A percentile compares a stretch with the other conserved stretches of the same genome.
Evolutionary conservation across 208 protist genomes (phyloP).

Genomic region (Balamuthia mandrillaris): DNA sequence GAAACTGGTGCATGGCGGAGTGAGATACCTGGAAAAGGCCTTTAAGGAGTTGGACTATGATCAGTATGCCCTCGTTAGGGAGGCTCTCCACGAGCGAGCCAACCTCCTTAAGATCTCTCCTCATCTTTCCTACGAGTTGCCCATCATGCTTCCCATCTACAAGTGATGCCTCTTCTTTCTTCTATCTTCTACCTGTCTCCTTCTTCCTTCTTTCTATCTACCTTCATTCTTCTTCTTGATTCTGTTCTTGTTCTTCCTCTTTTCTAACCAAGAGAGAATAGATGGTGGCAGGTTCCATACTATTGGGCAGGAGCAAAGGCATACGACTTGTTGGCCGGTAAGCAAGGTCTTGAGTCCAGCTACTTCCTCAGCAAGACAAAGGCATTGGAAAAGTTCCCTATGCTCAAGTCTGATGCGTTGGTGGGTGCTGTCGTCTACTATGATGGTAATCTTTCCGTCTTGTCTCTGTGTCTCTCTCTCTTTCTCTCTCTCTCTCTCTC

Average conservation of each 20-base stretch:
- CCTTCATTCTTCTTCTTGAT: not conserved
- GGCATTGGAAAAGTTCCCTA: not conserved
- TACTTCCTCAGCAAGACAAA: not conserved
- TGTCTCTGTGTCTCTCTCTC: too few relatives aligned
- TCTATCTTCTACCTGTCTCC: not conserved
- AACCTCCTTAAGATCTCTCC: constrained; percentile 89
- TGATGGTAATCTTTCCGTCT: too few relatives aligned
- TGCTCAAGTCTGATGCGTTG: constrained; percentile 67
- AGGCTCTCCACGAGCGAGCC: constrained; percentile 85
- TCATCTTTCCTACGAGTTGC: constrained; percentile 83
- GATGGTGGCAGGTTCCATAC: not conserved
- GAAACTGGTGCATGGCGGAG: constrained; percentile 93
- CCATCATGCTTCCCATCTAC: constrained; percentile 65
- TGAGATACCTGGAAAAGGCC: constrained; percentile 42
- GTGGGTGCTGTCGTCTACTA: constrained; percentile 88
- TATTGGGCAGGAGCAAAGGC: not conserved
- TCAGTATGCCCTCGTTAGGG: constrained; percentile 84
- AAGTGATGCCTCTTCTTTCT: not conserved
- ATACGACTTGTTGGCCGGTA: not conserved
- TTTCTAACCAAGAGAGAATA: not conserved
- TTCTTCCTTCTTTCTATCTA: not conserved
- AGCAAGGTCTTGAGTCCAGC: not conserved
- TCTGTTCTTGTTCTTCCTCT: not conserved
- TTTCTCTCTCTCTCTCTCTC: too few relatives aligned
- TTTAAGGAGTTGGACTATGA: constrained; percentile 71